A percentile compares a stretch with the other conserved stretches of the same genome.
Conservation (phyloP, 2,329 filamentous ascomycete genomes). For the Cytospora schulzeri region DNA sequence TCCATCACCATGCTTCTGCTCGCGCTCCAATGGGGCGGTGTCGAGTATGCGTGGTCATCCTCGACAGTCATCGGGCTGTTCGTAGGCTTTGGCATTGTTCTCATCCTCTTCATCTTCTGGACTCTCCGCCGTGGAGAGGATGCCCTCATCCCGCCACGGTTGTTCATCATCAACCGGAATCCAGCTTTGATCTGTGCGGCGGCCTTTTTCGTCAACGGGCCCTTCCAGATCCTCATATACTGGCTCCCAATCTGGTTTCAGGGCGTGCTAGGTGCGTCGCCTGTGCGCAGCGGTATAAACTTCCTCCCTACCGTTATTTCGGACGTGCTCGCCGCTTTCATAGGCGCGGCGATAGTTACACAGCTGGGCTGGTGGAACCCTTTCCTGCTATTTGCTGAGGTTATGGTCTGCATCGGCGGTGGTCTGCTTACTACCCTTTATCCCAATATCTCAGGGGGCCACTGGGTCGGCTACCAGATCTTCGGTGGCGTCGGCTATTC, state of each 20-base stretch:
- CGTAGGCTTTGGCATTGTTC: constrained; percentile 31
- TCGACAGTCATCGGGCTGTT: constrained; percentile 46
- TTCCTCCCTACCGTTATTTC: constrained; percentile 33
- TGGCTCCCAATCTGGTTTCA: constrained; percentile 50
- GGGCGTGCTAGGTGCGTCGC: constrained; percentile 35
- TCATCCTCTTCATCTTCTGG: constrained; percentile 37
- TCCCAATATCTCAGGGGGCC: constrained; percentile 35
- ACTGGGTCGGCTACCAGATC: constrained; percentile 41
- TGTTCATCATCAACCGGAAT: constrained; percentile 37
- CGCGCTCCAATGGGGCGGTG: constrained; percentile 58
- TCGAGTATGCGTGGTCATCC: constrained; percentile 50
- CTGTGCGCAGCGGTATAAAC: constrained; percentile 30
- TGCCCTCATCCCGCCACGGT: constrained; percentile 45
- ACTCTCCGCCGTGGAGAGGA: constrained; percentile 43
- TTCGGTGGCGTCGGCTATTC: constrained; percentile 28
- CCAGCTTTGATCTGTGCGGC: constrained; percentile 46
- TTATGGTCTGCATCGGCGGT: constrained; percentile 39
- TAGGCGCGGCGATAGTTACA: constrained; percentile 29
- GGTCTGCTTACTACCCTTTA: constrained; percentile 41
- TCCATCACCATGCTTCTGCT: constrained; percentile 49
- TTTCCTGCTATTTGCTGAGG: constrained; percentile 32
- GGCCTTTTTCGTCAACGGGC: constrained; percentile 44
- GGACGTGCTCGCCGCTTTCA: constrained; percentile 30
- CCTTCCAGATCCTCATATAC: constrained; percentile 47
- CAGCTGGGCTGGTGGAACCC: constrained; percentile 30